Evolutionary conservation across 305 asterid species (phyloP).

Genomic region (Fraxinus ornus): DNA sequence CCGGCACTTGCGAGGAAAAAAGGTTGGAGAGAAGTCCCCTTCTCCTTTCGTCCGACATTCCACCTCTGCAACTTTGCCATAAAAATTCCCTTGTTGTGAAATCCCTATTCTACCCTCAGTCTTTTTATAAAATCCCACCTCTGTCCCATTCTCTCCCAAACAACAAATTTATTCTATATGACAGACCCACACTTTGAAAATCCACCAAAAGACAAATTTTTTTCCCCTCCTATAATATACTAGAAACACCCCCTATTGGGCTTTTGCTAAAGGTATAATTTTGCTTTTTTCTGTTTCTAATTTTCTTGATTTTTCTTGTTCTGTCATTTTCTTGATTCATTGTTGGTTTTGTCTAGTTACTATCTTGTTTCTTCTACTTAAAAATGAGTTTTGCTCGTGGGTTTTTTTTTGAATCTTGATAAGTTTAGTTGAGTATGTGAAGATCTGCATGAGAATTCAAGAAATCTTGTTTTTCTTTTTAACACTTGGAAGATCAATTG

Average conservation of each 20-base stretch:
- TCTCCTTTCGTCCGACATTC: conserved; percentile 70
- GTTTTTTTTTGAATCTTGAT: background rate
- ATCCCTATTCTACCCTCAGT: conserved; percentile 34
- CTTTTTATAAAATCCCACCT: conserved; percentile 7
- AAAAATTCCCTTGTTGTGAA: background rate
- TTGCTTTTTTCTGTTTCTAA: conserved; percentile 14
- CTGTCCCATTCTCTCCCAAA: conserved; percentile 22
- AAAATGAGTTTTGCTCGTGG: background rate
- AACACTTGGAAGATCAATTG: background rate
- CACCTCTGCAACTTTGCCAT: conserved; percentile 55
- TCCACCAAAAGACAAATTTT: conserved; percentile 44
- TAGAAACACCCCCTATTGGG: conserved; percentile 26
- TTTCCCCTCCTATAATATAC: conserved; percentile 13
- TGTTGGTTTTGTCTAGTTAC: background rate
- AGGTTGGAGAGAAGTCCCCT: conserved; percentile 64
- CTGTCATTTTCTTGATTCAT: conserved; percentile 21
- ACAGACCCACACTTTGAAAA: conserved; percentile 35
- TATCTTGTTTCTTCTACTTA: conserved; percentile 6
- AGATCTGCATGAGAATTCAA: background rate
- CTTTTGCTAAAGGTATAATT: conserved; percentile 38
- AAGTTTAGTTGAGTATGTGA: background rate
- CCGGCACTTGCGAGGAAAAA: conserved; percentile 40
- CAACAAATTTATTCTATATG: conserved; percentile 32
- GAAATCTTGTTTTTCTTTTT: background rate
- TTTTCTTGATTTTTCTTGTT: background rate